Evolutionary conservation across 805 yeast genomes (phyloP).

Genomic region (Wickerhamomyces chaumierensis): DNA sequence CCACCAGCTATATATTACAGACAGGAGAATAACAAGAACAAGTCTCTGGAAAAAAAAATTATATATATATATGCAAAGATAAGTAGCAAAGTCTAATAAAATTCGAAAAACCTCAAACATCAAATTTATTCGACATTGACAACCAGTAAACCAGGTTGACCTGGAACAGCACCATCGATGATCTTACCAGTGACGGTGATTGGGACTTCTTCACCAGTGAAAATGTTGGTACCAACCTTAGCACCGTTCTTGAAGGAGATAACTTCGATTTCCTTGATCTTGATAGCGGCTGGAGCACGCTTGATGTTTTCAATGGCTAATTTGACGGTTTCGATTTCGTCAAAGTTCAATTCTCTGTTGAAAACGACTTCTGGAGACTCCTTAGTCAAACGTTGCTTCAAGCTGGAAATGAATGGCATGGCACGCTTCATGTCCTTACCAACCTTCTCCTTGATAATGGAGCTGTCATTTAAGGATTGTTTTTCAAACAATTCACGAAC

Average conservation of each 20-base stretch:
- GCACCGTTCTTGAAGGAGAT: conserved; percentile 56
- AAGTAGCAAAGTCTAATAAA: too few species aligned
- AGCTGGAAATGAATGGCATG: conserved; percentile 87
- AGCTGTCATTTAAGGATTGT: conserved; percentile 54
- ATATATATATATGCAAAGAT: background rate
- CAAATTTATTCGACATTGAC: conserved; percentile 36
- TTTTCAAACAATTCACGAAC: conserved; percentile 66
- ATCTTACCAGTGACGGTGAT: conserved; percentile 53
- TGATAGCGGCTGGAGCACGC: conserved; percentile 51
- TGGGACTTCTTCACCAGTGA: conserved; percentile 60
- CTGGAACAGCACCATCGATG: conserved; percentile 81
- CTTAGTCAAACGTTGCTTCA: conserved; percentile 66
- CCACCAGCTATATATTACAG: too few species aligned
- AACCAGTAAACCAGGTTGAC: conserved; percentile 79
- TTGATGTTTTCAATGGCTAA: conserved; percentile 42
- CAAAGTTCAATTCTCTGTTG: conserved; percentile 78
- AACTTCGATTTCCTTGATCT: conserved; percentile 45
- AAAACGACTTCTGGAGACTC: conserved; percentile 73
- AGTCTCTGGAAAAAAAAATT: background rate
- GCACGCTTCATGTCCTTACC: conserved; percentile 94
- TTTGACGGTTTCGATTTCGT: conserved; percentile 61
- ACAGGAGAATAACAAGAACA: too few species aligned
- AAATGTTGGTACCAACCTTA: conserved; percentile 47
- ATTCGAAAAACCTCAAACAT: background rate
- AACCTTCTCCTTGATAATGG: conserved; percentile 49